Evolutionary conservation across 805 yeast genomes (phyloP), one percentile per base, ranked within the genome.

Genomic region (Candida alai): DNA sequence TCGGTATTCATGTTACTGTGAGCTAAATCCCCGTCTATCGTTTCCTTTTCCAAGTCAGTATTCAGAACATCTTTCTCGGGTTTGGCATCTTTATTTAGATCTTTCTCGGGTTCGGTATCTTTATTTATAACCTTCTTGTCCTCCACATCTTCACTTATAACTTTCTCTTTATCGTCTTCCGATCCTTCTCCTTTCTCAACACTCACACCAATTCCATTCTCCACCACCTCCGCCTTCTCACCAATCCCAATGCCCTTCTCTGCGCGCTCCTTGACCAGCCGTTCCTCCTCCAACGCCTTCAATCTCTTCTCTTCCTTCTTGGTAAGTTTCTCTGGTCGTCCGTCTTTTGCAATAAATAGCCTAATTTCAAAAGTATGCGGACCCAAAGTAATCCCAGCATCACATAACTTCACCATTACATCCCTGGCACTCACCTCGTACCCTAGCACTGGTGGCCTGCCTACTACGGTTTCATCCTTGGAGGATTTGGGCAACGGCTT

Each of bases 331-430:
- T 80, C 86, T 16, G 73, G 67, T 24, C 77, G 74, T 24, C 86
- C 95, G 48, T 88, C 95, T 48, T 85, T 84, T 34, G 87, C 74
- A n/a, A 87, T 80, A 58, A 84, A 93, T 20, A 93, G 57, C 40
- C 94, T 65, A 2, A 83, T 71, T 24, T 80, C 86, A 58, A 86
- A 86, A 0, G 65, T 58, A 58, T 90, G 98, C 0, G 96, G 96
- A 0, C 97, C 97, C 15, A 83, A 68, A 8, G 68, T 65, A 60
- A 88, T 58, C 2, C 65, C 60, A 40, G 89, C 78, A 45, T 89
- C 96, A 45, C 90, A 77, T 37, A 93, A 62, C 52, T 87, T 88
- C 40, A 87, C 81, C 96, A 89, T 88, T 36, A 79, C 79, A 43
- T 90, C 97, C 47, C 94, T 65, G 4, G 84, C 81, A 51, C 74